Percentiles rank a stretch among this genome's conserved stretches.
Conservation (phyloP, 2,329 filamentous ascomycete genomes). For the Botryotinia globosa region DNA sequence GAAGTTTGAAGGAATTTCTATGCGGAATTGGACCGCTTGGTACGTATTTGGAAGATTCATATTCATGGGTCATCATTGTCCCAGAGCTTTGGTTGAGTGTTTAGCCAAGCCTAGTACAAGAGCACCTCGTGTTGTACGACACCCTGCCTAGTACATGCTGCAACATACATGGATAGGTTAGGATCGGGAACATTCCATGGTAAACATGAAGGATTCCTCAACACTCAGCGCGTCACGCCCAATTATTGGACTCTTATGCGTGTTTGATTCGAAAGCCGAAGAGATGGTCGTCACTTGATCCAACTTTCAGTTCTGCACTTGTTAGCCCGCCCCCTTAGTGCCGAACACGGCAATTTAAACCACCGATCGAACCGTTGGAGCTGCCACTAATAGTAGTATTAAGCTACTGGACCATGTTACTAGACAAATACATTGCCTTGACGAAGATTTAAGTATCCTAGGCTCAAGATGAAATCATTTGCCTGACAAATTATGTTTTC, state of each 20-base stretch:
- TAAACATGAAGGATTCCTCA: neutral
- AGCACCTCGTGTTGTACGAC: slow-evolving; percentile 8
- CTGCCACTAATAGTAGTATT: neutral
- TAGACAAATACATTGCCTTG: neutral
- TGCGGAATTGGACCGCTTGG: too few species aligned
- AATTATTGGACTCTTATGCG: neutral
- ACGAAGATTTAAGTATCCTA: neutral
- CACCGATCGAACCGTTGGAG: neutral
- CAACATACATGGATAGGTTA: slow-evolving; percentile 8
- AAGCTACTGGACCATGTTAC: slow-evolving; percentile 5
- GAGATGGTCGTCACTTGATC: neutral
- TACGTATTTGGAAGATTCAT: slow-evolving; percentile 5
- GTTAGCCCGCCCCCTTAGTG: neutral
- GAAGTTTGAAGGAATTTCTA: neutral
- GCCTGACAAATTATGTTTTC: neutral
- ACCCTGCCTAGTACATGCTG: slow-evolving; percentile 13
- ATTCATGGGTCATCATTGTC: neutral
- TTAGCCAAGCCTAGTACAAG: slow-evolving; percentile 8
- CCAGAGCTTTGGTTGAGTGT: slow-evolving; percentile 2
- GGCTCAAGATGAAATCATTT: neutral
- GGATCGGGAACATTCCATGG: neutral
- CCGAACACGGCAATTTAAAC: neutral
- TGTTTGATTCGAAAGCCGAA: neutral
- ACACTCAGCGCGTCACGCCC: neutral
- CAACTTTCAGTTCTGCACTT: neutral